Conservation (phyloP, 192 early-diverging fungal genomes). For the Geosiphon pyriformis region DNA sequence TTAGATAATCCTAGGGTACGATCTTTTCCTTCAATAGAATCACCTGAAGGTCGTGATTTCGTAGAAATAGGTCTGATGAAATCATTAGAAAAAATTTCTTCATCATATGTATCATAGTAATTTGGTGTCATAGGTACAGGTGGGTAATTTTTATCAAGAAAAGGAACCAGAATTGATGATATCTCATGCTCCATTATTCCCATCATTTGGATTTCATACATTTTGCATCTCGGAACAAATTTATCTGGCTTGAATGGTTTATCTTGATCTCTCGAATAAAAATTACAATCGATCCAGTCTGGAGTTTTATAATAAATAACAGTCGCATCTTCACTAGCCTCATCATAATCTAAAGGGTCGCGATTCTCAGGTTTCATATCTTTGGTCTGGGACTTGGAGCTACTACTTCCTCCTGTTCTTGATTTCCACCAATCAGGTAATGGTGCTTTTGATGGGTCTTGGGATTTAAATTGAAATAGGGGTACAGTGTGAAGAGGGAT, state of each 20-base stretch:
- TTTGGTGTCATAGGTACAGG: too few species aligned
- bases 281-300: conserved; percentile 90
- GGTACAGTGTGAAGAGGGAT: conserved; percentile 86
- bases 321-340: conserved; percentile 26
- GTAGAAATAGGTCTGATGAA: background rate
- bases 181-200: conserved; percentile 64
- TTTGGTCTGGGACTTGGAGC: conserved; percentile 29
- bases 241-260: conserved; percentile 43
- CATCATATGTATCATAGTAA: conserved; percentile 42
- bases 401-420: conserved; percentile 13
- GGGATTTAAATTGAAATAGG: conserved; percentile 72
- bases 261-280: conserved; percentile 57
- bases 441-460: conserved; percentile 36
- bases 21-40: background rate
- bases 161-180: conserved; percentile 47
- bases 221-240: conserved; percentile 69
- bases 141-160: conserved; percentile 32
- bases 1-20: background rate
- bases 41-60: background rate
- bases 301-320: conserved; percentile 67
- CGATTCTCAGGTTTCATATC: conserved; percentile 33
- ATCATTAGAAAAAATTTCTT: conserved; percentile 28
- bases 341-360: conserved; percentile 52
- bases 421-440: conserved; percentile 25
- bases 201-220: conserved; percentile 84